Conservation (phyloP, 2,329 filamentous ascomycete genomes). For the Xylaria polymorpha region DNA sequence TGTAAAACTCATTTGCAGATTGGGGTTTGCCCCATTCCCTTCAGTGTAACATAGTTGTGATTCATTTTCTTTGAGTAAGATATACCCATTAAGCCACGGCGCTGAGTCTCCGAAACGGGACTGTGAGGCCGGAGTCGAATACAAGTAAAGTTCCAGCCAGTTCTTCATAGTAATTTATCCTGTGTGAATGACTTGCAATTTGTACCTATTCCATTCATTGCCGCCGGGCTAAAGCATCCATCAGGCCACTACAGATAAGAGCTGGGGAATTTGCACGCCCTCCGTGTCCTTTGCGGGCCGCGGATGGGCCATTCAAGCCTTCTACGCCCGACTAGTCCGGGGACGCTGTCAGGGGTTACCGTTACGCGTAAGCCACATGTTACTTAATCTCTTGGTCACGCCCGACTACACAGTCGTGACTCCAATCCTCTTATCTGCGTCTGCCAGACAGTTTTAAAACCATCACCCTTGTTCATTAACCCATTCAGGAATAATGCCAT, state of each 20-base stretch:
- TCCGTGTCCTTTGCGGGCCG: not conserved
- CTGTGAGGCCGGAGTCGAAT: not conserved
- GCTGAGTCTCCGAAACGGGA: constrained; percentile 2
- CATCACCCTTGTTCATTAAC: not conserved
- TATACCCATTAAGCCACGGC: constrained; percentile 25
- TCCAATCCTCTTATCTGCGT: not conserved
- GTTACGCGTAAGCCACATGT: not conserved
- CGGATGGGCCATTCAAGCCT: not conserved
- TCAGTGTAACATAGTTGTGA: constrained; percentile 24
- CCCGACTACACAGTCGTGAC: too few relatives aligned
- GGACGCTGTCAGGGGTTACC: not conserved
- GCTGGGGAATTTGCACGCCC: not conserved
- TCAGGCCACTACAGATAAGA: not conserved
- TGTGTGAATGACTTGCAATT: not conserved
- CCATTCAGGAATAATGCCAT: not conserved
- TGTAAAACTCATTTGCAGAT: not conserved
- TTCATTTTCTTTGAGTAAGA: constrained; percentile 20
- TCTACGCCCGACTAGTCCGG: not conserved
- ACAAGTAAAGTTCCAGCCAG: not conserved
- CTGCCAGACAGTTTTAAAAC: not conserved
- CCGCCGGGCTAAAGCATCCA: not conserved
- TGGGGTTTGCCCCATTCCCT: not conserved
- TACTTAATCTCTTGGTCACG: too few relatives aligned
- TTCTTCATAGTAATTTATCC: not conserved
- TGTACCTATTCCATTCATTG: not conserved